Percentiles rank a stretch among this genome's conserved stretches.
These are phyloP conservation scores for Monosporozyma servazzii DNA, from an alignment of 805 yeast species.

Conservation along the genomic window DNA sequence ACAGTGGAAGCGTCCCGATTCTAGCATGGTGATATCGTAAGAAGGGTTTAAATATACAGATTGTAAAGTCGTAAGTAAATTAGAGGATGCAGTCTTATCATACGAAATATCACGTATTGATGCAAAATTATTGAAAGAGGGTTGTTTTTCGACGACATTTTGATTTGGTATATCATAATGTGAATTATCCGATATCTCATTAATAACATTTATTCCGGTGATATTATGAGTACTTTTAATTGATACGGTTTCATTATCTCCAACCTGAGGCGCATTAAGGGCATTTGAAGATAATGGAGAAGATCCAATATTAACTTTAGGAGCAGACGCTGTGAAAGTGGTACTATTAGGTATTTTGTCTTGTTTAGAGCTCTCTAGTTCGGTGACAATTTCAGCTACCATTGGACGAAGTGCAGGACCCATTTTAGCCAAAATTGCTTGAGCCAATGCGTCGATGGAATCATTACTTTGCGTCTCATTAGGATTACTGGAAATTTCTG, in stretches of 20 bases:
- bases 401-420: not conserved
- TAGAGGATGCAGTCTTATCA: constrained; percentile 8
- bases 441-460: not conserved
- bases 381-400: not conserved
- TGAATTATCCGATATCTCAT: too few species aligned
- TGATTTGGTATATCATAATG: not conserved
- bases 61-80: constrained; percentile 10
- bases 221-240: not conserved
- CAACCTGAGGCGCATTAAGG: not conserved
- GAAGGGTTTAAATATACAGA: constrained; percentile 8
- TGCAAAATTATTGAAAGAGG: not conserved
- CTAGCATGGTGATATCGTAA: constrained; percentile 3
- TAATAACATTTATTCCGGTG: too few species aligned
- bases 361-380: not conserved
- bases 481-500: not conserved
- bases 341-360: not conserved
- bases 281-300: too few species aligned
- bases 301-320: not conserved
- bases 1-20: constrained; percentile 4
- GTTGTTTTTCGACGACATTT: not conserved
- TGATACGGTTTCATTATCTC: not conserved
- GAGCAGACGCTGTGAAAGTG: not conserved
- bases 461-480: not conserved
- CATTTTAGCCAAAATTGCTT: not conserved
- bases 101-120: not conserved